Conservation (phyloP, 2,329 filamentous ascomycete species). For the Penicillium sp. region DNA sequence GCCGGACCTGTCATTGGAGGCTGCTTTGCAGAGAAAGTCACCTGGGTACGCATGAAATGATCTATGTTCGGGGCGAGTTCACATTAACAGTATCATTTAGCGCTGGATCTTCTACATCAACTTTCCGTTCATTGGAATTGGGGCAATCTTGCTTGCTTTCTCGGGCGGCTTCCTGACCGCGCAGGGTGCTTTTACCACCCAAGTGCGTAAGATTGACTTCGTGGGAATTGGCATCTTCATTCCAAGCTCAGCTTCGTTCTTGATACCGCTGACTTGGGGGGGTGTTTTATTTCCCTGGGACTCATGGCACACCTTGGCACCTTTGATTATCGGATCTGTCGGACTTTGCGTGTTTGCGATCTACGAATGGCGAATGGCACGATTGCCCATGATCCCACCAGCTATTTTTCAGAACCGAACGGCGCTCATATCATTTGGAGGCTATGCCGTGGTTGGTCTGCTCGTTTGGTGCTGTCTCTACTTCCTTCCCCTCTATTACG, state of each 20-base stretch:
- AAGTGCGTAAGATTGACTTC: slow-evolving; percentile 5
- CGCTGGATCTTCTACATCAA: slow-evolving; percentile 39
- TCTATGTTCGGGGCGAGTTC: not conserved
- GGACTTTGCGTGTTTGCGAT: slow-evolving; percentile 21
- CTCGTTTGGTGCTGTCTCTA: slow-evolving; percentile 55
- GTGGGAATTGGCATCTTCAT: slow-evolving; percentile 25
- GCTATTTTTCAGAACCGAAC: slow-evolving; percentile 52
- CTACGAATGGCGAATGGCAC: slow-evolving; percentile 17
- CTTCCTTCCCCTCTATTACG: slow-evolving; percentile 53
- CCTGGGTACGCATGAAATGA: slow-evolving; percentile 20
- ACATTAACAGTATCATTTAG: not conserved
- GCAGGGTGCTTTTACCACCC: slow-evolving; percentile 18
- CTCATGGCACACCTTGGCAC: slow-evolving; percentile 25
- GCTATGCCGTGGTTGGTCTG: slow-evolving; percentile 46
- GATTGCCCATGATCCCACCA: slow-evolving; percentile 42
- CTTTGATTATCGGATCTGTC: slow-evolving; percentile 16
- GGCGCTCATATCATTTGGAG: slow-evolving; percentile 32
- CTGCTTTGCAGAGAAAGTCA: slow-evolving; percentile 24
- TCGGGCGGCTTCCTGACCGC: not conserved
- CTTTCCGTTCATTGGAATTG: slow-evolving; percentile 33
- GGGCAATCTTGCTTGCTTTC: slow-evolving; percentile 21
- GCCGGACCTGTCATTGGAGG: slow-evolving; percentile 51
- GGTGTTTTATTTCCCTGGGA: slow-evolving; percentile 30
- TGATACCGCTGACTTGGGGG: slow-evolving; percentile 31
- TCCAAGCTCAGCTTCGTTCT: slow-evolving; percentile 23